Evolutionary conservation across 2,329 filamentous ascomycete genomes (phyloP), one percentile per base, ranked within the genome.

Genomic region (Curvularia spicifera): DNA sequence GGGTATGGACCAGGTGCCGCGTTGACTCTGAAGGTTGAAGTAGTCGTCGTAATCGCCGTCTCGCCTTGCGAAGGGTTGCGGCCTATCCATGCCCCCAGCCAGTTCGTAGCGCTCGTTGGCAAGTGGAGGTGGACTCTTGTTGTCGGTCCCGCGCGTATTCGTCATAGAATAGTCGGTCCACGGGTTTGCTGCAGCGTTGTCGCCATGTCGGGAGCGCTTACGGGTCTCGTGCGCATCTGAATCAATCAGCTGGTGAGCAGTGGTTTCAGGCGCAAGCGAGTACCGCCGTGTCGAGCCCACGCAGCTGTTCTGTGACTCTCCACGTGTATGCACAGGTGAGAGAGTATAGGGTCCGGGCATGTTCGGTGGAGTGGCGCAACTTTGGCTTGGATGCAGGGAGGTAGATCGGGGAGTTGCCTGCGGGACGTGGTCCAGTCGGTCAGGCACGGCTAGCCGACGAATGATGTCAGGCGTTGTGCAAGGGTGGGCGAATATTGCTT

Each of bases 41-140:
- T 77, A 78, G 48, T 78, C 73, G 69, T 82, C 80, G 31, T 72
- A 72, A 61, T 79, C 76, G 22, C 79, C 74, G n/a, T 69, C 70
- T 31, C 75, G 71, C 24, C 76, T 72, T 10, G 74, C 65, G 46
- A 74, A 70, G 22, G 77, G 65, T 20, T 78, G 74, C 13, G 81
- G 80, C 9, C 78, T 80, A 56, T 84, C 82, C 68, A 82, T 72
- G 1, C 82, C 83, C 39, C 68, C 68, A 35, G 81, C 81, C 4
- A 84, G 72, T 20, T 74, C 72, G 70, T 85, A 85, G 61, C 76
- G 77, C 47, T 83, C 82, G 69, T 84, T 83, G 13, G 83, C 82
- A 49, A 83, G 77, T 3, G 78, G 78, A 28, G 75, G 72, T 15
- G 81, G 81, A 53, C 69, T 80, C 62, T 50, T 72, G 50, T 68